Evolutionary conservation across 1,284 basidiomycete genomes (phyloP), one percentile per base, ranked within the genome.

Genomic region (Puccinia triticina): DNA sequence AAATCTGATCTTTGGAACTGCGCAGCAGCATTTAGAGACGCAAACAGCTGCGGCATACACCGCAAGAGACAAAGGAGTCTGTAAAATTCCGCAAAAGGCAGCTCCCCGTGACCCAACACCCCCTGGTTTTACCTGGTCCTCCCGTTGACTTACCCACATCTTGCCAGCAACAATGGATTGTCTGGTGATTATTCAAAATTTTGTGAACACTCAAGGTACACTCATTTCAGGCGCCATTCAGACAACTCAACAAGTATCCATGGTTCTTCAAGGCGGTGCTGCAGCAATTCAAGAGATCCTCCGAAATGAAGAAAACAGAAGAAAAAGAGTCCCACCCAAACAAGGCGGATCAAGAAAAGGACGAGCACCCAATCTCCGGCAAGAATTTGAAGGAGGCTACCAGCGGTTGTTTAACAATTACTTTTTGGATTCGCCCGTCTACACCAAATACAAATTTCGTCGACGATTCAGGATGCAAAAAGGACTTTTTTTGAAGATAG

Each of bases 401-500:
- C 34, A 37, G n/a, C 16, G 40, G 46, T 26, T 71, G n/a, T 71
- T 16, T 71, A 10, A 32, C 11, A 29, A 73, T 59, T 73, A 73
- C 71, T 69, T 73, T 40, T 29, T 11, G 1, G 46, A 55, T 2
- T 26, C 55, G 14, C 74, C 81, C 11, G 64, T 82, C 40, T 53
- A 64, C n/a, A 29, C 2, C 40, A 26, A 64, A 14, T 26, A 23
- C n/a, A 34, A 53, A 26, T 67, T 69, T 82, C 23, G n/a, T 18
- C 34, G 55, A 59, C 74, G 75, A 34, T 79, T 69, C 69, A 32
- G 59, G 37, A 69, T 73, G 55, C 43, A 40, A n/a, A 43, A 40
- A 53, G 18, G 5, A 26, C 69, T 57, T 43, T 73, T 82, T 57
- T 69, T 55, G 23, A 50, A 26, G n/a, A 71, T 72, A 8, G 55